Base-by-base conservation (phyloP, 2,329 filamentous ascomycete genomes). In the Nothomitra cinnamomea region DNA sequence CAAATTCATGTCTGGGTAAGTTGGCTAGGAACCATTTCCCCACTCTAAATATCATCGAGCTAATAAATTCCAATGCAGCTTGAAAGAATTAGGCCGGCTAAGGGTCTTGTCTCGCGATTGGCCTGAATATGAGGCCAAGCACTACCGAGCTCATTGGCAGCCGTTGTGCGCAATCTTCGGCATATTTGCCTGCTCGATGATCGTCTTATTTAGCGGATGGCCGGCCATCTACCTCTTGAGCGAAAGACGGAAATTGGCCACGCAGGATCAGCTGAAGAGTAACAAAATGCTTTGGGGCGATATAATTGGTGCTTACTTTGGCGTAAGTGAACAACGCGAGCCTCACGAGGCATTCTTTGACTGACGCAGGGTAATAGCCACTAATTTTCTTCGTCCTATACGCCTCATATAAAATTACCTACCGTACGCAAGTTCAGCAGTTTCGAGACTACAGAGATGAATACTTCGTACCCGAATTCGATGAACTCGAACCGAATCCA, bases 81-180 rank as follows among this genome's bases (percentile, higher is more conserved):
- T 61, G 1, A 10, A 12, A 17, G 15, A n/a, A 40, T 36, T 51
- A 45, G 41, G 24, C 10, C 12, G 41, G n/a, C n/a, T n/a, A 45
- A 22, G 6, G 24, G 58, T 61, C 13, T 56, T 64, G 13, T 54
- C 58, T 41, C 60, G 64, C 2, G 58, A 64, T 35, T 58, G 59
- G 13, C 24, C 41, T 2, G 51, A 58, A 3, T 65, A 65, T 52
- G 58, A 63, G 35, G n/a, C n/a, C n/a, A n/a, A n/a, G n/a, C n/a
- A n/a, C n/a, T 66, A 63, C 53, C 61, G 62, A 51, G 62, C 61
- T 3, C 58, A 63, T 7, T 64, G 62, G 63, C 64, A 65, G 51
- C 64, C 63, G 4, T 51, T 64, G 1, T 61, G 62, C 22, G 63
- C 63, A 3, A 60, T 60, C n/a, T 55, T 65, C 2, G 63, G 63